Evolutionary conservation across 1,284 basidiomycete genomes (phyloP), one percentile per base, ranked within the genome.

Genomic region (Blastosporella zonata): DNA sequence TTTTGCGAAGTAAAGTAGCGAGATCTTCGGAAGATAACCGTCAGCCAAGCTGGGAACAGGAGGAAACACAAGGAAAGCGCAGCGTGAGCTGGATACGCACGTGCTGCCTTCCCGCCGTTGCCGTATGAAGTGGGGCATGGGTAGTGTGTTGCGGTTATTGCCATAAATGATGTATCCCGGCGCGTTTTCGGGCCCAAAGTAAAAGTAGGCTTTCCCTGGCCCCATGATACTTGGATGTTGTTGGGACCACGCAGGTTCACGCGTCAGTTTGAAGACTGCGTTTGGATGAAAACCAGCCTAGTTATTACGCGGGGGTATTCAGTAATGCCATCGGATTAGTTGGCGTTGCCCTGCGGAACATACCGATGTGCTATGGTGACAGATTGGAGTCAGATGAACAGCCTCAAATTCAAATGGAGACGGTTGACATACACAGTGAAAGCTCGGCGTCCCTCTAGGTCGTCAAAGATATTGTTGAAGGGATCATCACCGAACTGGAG

Each of bases 111-210:
- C 78, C 51, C 72, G 73, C 58, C 80, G 84, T 50, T 75, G 78
- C 40, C 76, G 68, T 33, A 83, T 62, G 41, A 78, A 73, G 53
- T 75, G 71, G 0, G 66, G 60, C 84, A 89, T 87, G 3, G 74
- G 69, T 27, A 74, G 60, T 22, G 74, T 64, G 22, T 73, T 72
- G 18, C 70, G 67, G 51, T 77, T 79, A 54, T 83, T 85, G 4
- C 86, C 87, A 53, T 87, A 89, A 31, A 78, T 74, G 33, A 88
- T 64, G 57, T 80, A 80, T 6, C 87, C 86, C 3, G 77, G 75
- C 2, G 72, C 60, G 41, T 71, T 74, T 39, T 69, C 69, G 6
- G 86, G 84, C 0, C 86, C 87, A 52, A 89, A 81, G 61, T 86
- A 89, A 50, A 87, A 77, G 60, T 75, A 86, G 6, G 86, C 79